Base-by-base conservation (phyloP, 495 filamentous ascomycete genomes). In the Pseudoneurospora amorphoporcata region DNA sequence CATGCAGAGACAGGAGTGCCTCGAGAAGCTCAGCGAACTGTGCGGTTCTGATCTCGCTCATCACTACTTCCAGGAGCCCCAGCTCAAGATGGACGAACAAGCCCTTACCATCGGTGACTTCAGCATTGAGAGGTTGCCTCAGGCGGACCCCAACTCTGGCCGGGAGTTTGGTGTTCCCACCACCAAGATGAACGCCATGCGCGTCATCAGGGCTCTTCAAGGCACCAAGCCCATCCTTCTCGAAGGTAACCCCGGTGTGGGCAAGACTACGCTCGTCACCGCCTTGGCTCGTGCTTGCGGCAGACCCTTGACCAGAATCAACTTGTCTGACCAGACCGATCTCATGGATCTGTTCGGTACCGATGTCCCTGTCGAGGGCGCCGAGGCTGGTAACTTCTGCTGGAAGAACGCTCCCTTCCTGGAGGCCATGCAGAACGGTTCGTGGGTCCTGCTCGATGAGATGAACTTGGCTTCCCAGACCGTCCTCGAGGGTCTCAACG, bases 381-480 rank as follows among this genome's bases (percentile, higher is more conserved):
- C 89, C 0, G 88, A 92, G 76, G 89, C 92, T 23, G 95, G 96
- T 3, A 89, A 91, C 70, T 99, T 99, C 74, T 89, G 89, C 6
- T 99, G 96, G 96, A 88, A 94, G 72, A 94, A 98, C 81, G 96
- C 94, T 16, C 94, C 96, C 2, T 99, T 98, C 78, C 83, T 99
- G 41, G 90, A 91, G 79, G 96, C 96, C 9, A 98, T 99, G 95
- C 94, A 96, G 79, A 90, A 88, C 65, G 96, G 96, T 14, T 89
- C 94, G 74, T 99, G 96, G 96, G 95, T 98, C 8, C 83, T 99
- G 9, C 84, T 99, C 1, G 96, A 99, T 80, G 96, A 99, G 84
- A 98, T 99, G 96, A 99, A 99, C 76, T 78, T 99, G 69, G 96
- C 96, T 3, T 98, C 96, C 0, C 96, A 98, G 78, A 96, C 94